Percentiles rank a stretch among this genome's conserved stretches.
Conservation (phyloP, 1,284 basidiomycete genomes). For the Butyriboletus appendiculatus region DNA sequence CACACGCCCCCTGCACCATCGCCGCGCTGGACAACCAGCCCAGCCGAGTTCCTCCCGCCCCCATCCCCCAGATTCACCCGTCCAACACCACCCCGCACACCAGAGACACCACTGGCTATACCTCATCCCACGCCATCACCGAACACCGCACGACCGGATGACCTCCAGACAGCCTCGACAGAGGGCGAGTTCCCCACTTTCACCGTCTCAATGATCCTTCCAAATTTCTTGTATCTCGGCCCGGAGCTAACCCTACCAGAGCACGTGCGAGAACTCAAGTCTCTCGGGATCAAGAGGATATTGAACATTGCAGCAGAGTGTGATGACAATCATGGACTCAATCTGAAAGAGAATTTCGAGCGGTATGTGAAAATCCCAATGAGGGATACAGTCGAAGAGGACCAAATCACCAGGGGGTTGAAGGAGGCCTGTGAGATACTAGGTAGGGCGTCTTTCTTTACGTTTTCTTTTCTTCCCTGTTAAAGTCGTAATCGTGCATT, state of each 20-base stretch:
- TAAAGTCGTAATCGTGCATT: conserved; percentile 6
- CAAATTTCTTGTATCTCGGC: conserved; percentile 88
- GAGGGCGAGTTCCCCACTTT: conserved; percentile 66
- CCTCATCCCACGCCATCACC: conserved; percentile 43
- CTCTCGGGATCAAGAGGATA: conserved; percentile 84
- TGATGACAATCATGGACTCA: conserved; percentile 77
- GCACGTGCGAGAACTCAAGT: conserved; percentile 74
- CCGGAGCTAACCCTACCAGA: conserved; percentile 78
- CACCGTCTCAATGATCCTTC: conserved; percentile 84
- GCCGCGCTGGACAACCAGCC: conserved; percentile 34
- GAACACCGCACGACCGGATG: conserved; percentile 58
- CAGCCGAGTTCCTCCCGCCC: conserved; percentile 34
- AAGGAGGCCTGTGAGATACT: conserved; percentile 84
- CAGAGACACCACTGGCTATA: conserved; percentile 46
- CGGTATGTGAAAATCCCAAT: conserved; percentile 87
- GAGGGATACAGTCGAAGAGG: conserved; percentile 94
- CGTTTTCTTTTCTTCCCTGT: neutral
- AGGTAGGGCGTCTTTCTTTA: conserved; percentile 51
- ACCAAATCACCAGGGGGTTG: conserved; percentile 82
- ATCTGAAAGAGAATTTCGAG: conserved; percentile 69
- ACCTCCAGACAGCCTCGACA: conserved; percentile 51
- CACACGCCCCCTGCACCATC: conserved; percentile 56
- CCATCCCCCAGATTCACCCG: conserved; percentile 42
- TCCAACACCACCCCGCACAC: conserved; percentile 54
- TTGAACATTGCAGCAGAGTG: conserved; percentile 93